phyloP scores from a whole-genome alignment of 1,284 basidiomycete genomes.

The Phaffia rhodozyma region DNA sequence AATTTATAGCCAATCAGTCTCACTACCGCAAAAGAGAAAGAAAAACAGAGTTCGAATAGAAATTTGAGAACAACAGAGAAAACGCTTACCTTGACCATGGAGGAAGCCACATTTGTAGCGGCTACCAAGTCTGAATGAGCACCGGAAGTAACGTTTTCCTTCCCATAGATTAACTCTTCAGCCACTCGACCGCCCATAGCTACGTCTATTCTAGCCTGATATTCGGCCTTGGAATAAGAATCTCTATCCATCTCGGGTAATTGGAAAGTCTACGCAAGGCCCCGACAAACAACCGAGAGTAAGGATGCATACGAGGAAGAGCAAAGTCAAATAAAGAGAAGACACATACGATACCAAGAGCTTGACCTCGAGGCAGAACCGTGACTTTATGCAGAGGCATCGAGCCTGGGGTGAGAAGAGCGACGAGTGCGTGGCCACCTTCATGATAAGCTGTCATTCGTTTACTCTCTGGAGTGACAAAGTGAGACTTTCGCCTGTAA shows the following conservation, averaged over 20 bases:
- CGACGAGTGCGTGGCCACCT: constrained; percentile 84
- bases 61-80: background rate
- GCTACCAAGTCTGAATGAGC: constrained; percentile 70
- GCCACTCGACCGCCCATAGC: constrained; percentile 86
- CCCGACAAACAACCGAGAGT: background rate
- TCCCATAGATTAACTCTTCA: constrained; percentile 81
- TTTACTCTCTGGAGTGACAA: constrained; percentile 72
- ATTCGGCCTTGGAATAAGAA: constrained; percentile 60
- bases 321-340: constrained; percentile 3
- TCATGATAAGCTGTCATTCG: constrained; percentile 88
- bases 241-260: constrained; percentile 70
- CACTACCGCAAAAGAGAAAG: background rate
- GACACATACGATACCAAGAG: constrained; percentile 66
- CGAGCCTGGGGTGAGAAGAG: constrained; percentile 79
- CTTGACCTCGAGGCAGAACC: constrained; percentile 83
- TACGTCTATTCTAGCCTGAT: constrained; percentile 64
- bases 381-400: constrained; percentile 94
- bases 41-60: background rate
- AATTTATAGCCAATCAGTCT: constrained; percentile 1
- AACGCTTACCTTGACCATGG: constrained; percentile 69
- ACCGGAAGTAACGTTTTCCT: constrained; percentile 78
- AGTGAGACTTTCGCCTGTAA: constrained; percentile 55
- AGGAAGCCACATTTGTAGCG: constrained; percentile 66
- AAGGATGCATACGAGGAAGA: background rate
- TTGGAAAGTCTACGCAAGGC: constrained; percentile 54